Evolutionary conservation across 495 filamentous ascomycete species (phyloP), one percentile per base, ranked within the genome.

Genomic region (Penicillium roqueforti): DNA sequence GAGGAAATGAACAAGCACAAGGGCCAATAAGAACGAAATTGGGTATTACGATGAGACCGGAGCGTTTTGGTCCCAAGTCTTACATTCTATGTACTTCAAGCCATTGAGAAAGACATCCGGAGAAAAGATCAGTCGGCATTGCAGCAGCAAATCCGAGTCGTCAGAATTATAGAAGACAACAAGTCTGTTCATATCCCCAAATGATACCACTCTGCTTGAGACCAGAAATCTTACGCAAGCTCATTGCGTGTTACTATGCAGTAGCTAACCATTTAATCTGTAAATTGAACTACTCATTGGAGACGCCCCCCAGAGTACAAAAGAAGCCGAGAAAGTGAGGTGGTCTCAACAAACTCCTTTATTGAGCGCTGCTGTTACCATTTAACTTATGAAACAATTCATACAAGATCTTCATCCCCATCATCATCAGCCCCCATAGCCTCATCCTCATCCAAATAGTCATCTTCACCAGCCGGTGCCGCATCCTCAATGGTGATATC

Each of bases 381-480:
- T 36, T 32, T 43, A 36, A 3, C 13, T 16, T 8, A 19, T 11
- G 19, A 43, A 18, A 23, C 11, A 42, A 59, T 51, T 76, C 68
- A 65, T 74, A 72, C 60, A 73, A 62, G 52, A 63, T 69, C 66
- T 45, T 64, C 68, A 41, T 71, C 66, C 26, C 7, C 42, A 6
- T 58, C 59, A 6, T 58, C 59, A 28, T 68, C 71, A 32, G 58
- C 73, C 39, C 66, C 71, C 49, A 75, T 71, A 22, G 60, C 64
- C 42, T 72, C 75, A 56, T 75, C 61, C 58, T 76, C 71, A 61
- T 79, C 79, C 44, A 75, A 64, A 41, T 76, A 70, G 26, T 61
- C 71, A 34, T 62, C 76, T 22, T 80, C 79, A 31, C 62, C 76
- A 10, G 64, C 68, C 5, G 68, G 68, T 41, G 67, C 55, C 6